phyloP scores from a whole-genome alignment of 2,329 filamentous ascomycete genomes.

The Macroventuria anomochaeta region DNA sequence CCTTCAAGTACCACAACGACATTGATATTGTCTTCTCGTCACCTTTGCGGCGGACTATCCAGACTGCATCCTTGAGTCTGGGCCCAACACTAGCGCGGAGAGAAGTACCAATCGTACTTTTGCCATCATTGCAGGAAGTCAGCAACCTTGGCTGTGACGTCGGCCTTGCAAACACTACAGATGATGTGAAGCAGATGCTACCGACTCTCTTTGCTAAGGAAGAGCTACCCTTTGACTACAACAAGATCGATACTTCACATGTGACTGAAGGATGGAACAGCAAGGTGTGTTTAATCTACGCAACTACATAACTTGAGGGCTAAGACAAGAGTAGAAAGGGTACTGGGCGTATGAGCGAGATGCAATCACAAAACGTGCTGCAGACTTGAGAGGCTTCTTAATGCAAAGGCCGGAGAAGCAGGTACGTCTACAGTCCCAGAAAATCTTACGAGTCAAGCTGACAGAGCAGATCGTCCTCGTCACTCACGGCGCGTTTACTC shows the following conservation, averaged over 20 bases:
- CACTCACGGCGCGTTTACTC: constrained; percentile 82
- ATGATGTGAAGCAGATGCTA: constrained; percentile 53
- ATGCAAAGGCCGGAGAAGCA: constrained; percentile 38
- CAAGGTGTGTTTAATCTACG: constrained; percentile 56
- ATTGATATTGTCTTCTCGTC: constrained; percentile 78
- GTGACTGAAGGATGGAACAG: constrained; percentile 74
- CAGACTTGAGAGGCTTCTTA: constrained; percentile 37
- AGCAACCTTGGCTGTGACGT: constrained; percentile 77
- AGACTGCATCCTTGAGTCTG: constrained; percentile 77
- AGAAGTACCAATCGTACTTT: constrained; percentile 60
- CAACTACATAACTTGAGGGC: constrained; percentile 2
- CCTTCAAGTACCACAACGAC: constrained; percentile 65
- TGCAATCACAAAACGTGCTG: constrained; percentile 39
- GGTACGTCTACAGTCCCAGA: constrained; percentile 14
- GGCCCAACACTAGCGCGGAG: constrained; percentile 52
- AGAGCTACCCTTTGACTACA: constrained; percentile 55
- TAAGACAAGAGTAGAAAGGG: constrained; percentile 27
- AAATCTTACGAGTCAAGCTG: constrained; percentile 13
- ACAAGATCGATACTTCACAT: constrained; percentile 64
- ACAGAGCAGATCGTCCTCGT: constrained; percentile 72
- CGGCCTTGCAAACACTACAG: constrained; percentile 57
- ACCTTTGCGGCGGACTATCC: constrained; percentile 79
- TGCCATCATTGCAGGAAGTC: constrained; percentile 82
- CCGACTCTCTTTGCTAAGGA: constrained; percentile 61
- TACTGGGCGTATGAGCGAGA: constrained; percentile 40